Evolutionary conservation across 371 early-diverging fungal species (phyloP).

Genomic region (Mortierella sp.): DNA sequence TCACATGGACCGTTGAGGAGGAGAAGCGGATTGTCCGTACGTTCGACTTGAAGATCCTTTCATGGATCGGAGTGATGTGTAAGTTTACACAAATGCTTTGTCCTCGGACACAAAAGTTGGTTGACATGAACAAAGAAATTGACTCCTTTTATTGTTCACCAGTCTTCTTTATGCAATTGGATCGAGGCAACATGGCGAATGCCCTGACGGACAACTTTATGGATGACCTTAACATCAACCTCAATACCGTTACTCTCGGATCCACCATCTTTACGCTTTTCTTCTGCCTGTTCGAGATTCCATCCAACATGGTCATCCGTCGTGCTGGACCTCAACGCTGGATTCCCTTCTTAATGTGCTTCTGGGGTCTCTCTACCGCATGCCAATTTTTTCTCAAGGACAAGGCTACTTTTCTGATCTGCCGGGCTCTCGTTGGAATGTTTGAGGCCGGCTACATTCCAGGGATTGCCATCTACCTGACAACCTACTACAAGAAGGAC

Average conservation of each 20-base stretch:
- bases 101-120: background rate
- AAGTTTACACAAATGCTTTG: no score
- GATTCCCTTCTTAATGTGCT: conserved; percentile 68
- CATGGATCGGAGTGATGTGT: conserved; percentile 54
- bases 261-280: conserved; percentile 53
- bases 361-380: conserved; percentile 70
- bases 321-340: conserved; percentile 64
- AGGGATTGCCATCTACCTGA: conserved; percentile 58
- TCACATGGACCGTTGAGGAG: conserved; percentile 52
- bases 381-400: conserved; percentile 56
- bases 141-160: no score
- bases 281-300: conserved; percentile 56
- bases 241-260: conserved; percentile 56
- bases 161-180: conserved; percentile 56
- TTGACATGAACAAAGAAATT: background rate
- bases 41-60: conserved; percentile 38
- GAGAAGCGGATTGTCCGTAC: conserved; percentile 50
- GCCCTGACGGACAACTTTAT: conserved; percentile 58
- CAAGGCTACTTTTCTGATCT: conserved; percentile 44
- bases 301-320: conserved; percentile 62
- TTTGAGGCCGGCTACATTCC: conserved; percentile 66
- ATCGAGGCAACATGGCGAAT: conserved; percentile 56
- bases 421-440: conserved; percentile 58
- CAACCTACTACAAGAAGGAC: conserved; percentile 56
- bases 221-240: conserved; percentile 52